These are phyloP conservation scores for Paulownia fortunei DNA, from an alignment of 257 asterid genomes.

Conservation along the genomic window DNA sequence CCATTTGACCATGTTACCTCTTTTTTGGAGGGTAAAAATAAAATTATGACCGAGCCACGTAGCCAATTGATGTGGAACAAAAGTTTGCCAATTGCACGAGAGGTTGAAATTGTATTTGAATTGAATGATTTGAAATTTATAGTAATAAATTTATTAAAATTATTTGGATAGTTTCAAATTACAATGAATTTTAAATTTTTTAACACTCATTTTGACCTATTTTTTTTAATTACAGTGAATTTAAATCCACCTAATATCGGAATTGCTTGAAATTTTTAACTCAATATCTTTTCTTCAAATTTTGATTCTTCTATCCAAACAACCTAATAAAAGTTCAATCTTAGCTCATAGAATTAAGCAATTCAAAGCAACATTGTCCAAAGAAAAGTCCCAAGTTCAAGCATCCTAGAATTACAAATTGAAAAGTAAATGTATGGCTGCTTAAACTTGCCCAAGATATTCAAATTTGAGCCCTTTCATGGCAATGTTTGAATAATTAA, in stretches of 20 bases:
- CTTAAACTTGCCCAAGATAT: neutral
- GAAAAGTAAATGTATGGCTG: too few relatives aligned
- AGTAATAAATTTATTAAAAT: too few relatives aligned
- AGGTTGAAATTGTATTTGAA: neutral
- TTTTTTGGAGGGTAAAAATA: neutral
- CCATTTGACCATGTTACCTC: neutral
- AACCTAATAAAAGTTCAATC: neutral
- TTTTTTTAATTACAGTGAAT: too few relatives aligned
- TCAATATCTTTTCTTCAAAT: neutral
- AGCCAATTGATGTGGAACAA: neutral
- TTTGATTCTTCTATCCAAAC: too few relatives aligned
- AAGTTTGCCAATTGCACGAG: neutral
- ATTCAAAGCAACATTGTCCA: neutral
- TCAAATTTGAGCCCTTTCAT: neutral
- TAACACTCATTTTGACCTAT: too few relatives aligned
- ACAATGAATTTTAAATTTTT: too few relatives aligned
- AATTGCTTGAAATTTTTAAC: too few relatives aligned
- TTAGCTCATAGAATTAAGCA: neutral
- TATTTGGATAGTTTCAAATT: too few relatives aligned
- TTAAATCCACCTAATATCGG: too few relatives aligned
- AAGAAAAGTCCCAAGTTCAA: neutral
- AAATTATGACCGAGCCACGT: neutral
- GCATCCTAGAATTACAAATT: neutral
- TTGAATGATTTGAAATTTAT: too few relatives aligned
- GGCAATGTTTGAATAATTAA: neutral